Conservation (phyloP, 768 basidiomycete genomes). For the Pilatotrama ljubarskyi region DNA sequence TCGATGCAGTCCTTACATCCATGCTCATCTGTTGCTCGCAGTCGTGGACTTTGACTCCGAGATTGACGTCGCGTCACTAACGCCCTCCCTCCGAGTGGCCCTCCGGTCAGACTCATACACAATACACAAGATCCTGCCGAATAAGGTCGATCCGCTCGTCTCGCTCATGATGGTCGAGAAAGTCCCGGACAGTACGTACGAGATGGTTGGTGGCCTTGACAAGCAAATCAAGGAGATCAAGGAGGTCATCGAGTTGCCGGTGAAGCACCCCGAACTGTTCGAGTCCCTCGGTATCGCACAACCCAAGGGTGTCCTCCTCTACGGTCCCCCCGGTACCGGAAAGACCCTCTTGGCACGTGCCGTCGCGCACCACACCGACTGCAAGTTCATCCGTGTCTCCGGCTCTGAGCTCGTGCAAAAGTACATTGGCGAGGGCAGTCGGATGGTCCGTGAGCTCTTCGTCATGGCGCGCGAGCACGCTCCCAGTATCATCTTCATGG, state of each 20-base stretch:
- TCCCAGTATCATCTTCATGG: conserved; percentile 99
- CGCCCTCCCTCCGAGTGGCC: conserved; percentile 87
- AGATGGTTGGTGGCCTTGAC: conserved; percentile 99
- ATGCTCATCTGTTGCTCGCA: conserved; percentile 29
- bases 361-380: conserved; percentile 96
- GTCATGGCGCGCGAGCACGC: conserved; percentile 98
- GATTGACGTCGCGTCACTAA: conserved; percentile 77
- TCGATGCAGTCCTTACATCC: not conserved
- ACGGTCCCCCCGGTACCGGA: conserved; percentile 95
- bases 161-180: conserved; percentile 99
- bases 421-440: conserved; percentile 95
- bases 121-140: conserved; percentile 94
- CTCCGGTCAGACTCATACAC: conserved; percentile 96
- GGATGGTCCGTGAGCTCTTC: conserved; percentile 97
- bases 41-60: conserved; percentile 93
- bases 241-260: conserved; percentile 96
- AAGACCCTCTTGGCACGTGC: conserved; percentile 95
- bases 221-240: conserved; percentile 99
- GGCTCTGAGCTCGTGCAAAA: conserved; percentile 96
- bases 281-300: conserved; percentile 96
- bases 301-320: conserved; percentile 93
- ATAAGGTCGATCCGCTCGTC: conserved; percentile 97
- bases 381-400: conserved; percentile 94
- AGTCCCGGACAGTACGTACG: conserved; percentile 98
- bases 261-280: conserved; percentile 97